Conservation (phyloP, 2,329 filamentous ascomycete species). For the Aureobasidium sp. region DNA sequence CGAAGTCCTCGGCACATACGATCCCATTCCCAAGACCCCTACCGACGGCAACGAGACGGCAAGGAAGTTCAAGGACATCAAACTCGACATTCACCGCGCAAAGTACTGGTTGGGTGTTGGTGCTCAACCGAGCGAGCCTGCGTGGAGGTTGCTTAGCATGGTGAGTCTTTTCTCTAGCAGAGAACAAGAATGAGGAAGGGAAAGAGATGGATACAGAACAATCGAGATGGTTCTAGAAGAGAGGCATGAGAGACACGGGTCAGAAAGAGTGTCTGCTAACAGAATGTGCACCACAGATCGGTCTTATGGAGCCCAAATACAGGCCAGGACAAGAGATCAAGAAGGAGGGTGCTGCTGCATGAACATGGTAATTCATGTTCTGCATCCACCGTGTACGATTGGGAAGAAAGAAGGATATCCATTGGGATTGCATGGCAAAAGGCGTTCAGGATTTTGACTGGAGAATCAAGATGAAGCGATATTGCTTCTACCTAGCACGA, state of each 20-base stretch:
- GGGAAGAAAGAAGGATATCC: neutral
- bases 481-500: neutral
- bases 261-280: slow-evolving; percentile 4
- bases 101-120: slow-evolving; percentile 97
- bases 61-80: slow-evolving; percentile 79
- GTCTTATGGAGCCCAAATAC: slow-evolving; percentile 36
- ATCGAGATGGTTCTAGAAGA: neutral
- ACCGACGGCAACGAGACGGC: slow-evolving; percentile 33
- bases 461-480: neutral
- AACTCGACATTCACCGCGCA: slow-evolving; percentile 71
- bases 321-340: slow-evolving; percentile 5
- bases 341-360: neutral
- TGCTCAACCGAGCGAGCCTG: slow-evolving; percentile 84
- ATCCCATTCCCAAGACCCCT: slow-evolving; percentile 48
- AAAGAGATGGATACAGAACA: neutral
- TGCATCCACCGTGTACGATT: neutral
- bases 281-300: slow-evolving; percentile 27
- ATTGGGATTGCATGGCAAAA: slow-evolving; percentile 12
- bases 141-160: slow-evolving; percentile 80
- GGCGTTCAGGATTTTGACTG: slow-evolving; percentile 11
- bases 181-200: neutral
- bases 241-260: neutral
- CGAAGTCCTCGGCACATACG: slow-evolving; percentile 73
- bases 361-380: neutral
- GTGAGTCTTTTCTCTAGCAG: slow-evolving; percentile 40